A percentile compares a stretch with the other conserved stretches of the same genome.
Evolutionary conservation across 2,329 filamentous ascomycete species (phyloP).

Genomic region (Didymella keratinophila): DNA sequence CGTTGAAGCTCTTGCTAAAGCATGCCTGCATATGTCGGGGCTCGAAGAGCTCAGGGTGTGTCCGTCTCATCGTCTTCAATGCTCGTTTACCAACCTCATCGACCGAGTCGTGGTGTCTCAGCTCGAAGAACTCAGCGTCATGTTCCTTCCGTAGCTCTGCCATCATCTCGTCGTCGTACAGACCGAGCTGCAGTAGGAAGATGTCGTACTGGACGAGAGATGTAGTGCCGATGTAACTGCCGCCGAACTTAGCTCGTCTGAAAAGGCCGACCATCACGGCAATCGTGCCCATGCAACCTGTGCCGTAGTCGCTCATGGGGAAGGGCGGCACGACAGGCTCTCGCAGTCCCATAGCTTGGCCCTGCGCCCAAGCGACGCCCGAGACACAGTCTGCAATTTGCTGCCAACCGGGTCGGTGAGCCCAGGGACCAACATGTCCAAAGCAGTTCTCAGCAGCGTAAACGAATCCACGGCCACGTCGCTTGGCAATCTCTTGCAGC

Average conservation of each 20-base stretch:
- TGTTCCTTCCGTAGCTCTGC: conserved; percentile 59
- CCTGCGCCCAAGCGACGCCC: conserved; percentile 68
- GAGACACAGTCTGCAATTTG: conserved; percentile 74
- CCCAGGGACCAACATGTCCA: conserved; percentile 70
- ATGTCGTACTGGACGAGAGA: conserved; percentile 74
- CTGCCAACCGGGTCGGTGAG: conserved; percentile 72
- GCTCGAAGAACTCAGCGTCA: conserved; percentile 62
- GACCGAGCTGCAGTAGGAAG: conserved; percentile 67
- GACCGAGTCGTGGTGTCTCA: conserved; percentile 69
- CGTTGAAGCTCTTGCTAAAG: conserved; percentile 55
- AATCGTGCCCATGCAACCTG: conserved; percentile 74
- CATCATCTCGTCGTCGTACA: conserved; percentile 64
- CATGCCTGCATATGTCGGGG: conserved; percentile 58
- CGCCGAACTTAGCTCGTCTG: conserved; percentile 67
- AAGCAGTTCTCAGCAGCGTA: conserved; percentile 78
- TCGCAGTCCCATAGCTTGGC: conserved; percentile 66
- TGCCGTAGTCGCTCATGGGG: conserved; percentile 70
- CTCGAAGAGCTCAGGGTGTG: conserved; percentile 64
- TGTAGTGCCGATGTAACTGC: conserved; percentile 70
- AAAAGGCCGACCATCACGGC: conserved; percentile 71
- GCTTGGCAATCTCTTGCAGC: conserved; percentile 61
- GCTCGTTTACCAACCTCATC: conserved; percentile 70
- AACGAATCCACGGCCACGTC: conserved; percentile 68
- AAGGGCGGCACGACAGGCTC: conserved; percentile 72
- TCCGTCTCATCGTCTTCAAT: conserved; percentile 61